A percentile compares a stretch with the other conserved stretches of the same genome.
Conservation (phyloP, 2,329 filamentous ascomycete genomes). For the Xylariomycetidae sp. region DNA sequence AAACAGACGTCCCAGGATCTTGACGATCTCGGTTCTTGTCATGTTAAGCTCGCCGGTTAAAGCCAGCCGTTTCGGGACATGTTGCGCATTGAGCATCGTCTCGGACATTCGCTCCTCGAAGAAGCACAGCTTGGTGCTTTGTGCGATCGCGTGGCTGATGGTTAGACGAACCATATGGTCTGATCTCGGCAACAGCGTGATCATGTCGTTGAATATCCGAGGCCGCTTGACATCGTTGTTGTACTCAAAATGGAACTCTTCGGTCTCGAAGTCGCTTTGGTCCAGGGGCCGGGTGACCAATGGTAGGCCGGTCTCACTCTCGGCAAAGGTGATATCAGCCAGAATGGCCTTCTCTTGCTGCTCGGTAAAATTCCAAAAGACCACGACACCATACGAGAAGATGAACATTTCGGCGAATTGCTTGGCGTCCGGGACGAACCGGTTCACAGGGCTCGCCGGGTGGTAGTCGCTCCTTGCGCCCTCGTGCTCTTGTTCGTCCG, state of each 20-base stretch:
- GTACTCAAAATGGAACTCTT: conserved; percentile 98
- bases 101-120: conserved; percentile 95
- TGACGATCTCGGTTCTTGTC: conserved; percentile 86
- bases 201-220: conserved; percentile 98
- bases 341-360: conserved; percentile 94
- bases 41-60: conserved; percentile 87
- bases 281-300: conserved; percentile 74
- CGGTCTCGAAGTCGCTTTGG: conserved; percentile 91
- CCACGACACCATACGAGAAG: conserved; percentile 93
- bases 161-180: conserved; percentile 99
- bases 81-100: conserved; percentile 88
- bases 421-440: conserved; percentile 64
- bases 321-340: conserved; percentile 86
- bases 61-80: conserved; percentile 83
- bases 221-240: conserved; percentile 79
- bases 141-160: conserved; percentile 94
- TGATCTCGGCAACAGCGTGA: conserved; percentile 78
- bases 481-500: conserved; percentile 8
- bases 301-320: conserved; percentile 55
- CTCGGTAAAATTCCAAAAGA: conserved; percentile 98
- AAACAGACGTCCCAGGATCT: conserved; percentile 84
- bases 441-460: conserved; percentile 46
- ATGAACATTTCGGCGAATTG: conserved; percentile 93
- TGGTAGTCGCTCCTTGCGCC: conserved; percentile 25
- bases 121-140: conserved; percentile 92